A percentile compares a stretch with the other conserved stretches of the same genome.
Evolutionary conservation across 2,329 filamentous ascomycete genomes (phyloP).

Genomic region (Colletotrichum zoysiae): DNA sequence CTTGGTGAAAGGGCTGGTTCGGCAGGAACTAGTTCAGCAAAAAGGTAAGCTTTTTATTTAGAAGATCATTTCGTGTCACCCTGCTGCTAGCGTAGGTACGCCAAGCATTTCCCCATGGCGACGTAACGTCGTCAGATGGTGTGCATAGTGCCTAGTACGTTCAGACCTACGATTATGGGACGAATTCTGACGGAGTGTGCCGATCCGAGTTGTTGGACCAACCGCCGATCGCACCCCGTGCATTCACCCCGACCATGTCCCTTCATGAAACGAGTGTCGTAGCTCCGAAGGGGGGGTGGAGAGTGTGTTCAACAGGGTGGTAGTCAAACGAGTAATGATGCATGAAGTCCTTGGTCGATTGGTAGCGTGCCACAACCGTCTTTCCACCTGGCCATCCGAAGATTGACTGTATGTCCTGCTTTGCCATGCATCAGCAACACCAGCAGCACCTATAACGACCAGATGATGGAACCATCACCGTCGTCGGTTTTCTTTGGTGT

Average conservation of each 20-base stretch:
- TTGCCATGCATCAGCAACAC: background rate
- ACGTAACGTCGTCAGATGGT: background rate
- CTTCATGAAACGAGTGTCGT: background rate
- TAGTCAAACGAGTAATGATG: background rate
- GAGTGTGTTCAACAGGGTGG: too few relatives aligned
- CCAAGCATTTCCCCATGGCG: background rate
- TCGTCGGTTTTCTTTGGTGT: background rate
- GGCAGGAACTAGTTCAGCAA: background rate
- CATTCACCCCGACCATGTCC: background rate
- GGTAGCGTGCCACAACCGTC: too few relatives aligned
- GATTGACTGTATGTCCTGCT: background rate
- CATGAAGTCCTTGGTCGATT: background rate
- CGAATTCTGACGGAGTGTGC: background rate
- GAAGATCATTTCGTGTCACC: slow-evolving; percentile 4
- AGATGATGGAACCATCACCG: background rate
- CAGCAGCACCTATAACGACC: background rate
- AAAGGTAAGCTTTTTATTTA: background rate
- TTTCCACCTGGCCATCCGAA: background rate
- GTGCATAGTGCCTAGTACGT: background rate
- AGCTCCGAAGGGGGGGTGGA: background rate
- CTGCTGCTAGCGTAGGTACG: background rate
- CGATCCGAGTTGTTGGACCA: background rate
- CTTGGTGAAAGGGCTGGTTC: background rate
- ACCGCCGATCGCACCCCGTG: background rate
- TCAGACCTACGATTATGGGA: background rate